Evolutionary conservation across 208 protist species (phyloP).

Genomic region (Crithidia fasciculata): DNA sequence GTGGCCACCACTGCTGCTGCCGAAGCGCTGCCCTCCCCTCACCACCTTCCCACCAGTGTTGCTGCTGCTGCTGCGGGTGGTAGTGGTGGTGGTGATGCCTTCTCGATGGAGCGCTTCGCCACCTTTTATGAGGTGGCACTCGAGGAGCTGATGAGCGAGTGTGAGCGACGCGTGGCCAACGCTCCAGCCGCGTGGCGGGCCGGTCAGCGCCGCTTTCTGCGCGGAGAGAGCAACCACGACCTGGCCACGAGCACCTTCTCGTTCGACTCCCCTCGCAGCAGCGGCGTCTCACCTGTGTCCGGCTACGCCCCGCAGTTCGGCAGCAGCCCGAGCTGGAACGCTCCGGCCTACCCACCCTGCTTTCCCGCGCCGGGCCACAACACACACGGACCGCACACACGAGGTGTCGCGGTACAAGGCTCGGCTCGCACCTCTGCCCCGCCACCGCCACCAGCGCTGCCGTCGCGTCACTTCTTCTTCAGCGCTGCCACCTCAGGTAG

Average conservation of each 20-base stretch:
- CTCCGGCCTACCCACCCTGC: conserved; percentile 15
- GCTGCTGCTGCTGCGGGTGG: too few relatives aligned
- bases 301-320: conserved; percentile 9
- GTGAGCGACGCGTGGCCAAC: conserved; percentile 69
- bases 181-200: conserved; percentile 32
- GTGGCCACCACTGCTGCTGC: not conserved
- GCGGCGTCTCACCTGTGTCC: conserved; percentile 16
- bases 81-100: conserved; percentile 9
- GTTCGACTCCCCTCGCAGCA: conserved; percentile 54
- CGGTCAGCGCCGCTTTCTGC: conserved; percentile 32
- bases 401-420: not conserved
- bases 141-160: conserved; percentile 74
- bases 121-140: conserved; percentile 79
- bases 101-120: conserved; percentile 60
- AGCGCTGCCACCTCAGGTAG: not conserved
- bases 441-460: not conserved
- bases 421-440: not conserved
- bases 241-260: conserved; percentile 41
- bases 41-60: too few relatives aligned
- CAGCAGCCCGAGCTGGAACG: not conserved
- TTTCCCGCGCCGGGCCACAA: conserved; percentile 8
- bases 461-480: conserved; percentile 9
- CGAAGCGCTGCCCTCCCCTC: not conserved
- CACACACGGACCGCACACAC: conserved; percentile 16
- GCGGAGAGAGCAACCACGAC: conserved; percentile 33